A percentile compares a stretch with the other conserved stretches of the same genome.
Evolutionary conservation across 179 eudicot species (phyloP).

Genomic region (Vitellaria paradoxa): DNA sequence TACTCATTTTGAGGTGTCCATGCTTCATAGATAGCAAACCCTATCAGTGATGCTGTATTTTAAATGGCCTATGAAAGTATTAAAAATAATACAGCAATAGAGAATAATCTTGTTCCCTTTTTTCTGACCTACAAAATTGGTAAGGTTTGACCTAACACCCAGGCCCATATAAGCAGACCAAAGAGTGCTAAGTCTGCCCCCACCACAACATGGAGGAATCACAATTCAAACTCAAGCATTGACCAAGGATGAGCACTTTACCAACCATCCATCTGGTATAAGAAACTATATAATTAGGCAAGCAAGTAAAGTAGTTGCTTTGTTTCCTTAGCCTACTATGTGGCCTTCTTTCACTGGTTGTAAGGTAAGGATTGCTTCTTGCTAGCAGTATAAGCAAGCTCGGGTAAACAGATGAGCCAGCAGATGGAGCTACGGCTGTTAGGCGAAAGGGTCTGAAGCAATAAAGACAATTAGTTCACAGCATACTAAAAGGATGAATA

Average conservation of each 20-base stretch:
- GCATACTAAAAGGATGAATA: conserved; percentile 12
- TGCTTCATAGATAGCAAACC: neutral
- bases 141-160: neutral
- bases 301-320: no score
- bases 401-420: no score
- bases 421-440: no score
- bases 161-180: neutral
- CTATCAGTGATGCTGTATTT: neutral
- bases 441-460: neutral
- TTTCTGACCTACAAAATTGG: neutral
- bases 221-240: neutral
- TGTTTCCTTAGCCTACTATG: no score
- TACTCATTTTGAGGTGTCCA: no score
- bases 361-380: no score
- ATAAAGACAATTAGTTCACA: neutral
- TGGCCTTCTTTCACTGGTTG: no score
- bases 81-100: neutral
- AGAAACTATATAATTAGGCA: neutral
- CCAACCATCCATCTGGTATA: neutral
- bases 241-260: neutral
- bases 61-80: neutral
- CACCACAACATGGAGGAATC: neutral
- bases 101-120: neutral
- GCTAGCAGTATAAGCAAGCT: no score
- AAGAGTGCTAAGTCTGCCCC: neutral